Evolutionary conservation across 768 basidiomycete genomes (phyloP), one percentile per base, ranked within the genome.

Genomic region (Amanita pseudoporphyria): DNA sequence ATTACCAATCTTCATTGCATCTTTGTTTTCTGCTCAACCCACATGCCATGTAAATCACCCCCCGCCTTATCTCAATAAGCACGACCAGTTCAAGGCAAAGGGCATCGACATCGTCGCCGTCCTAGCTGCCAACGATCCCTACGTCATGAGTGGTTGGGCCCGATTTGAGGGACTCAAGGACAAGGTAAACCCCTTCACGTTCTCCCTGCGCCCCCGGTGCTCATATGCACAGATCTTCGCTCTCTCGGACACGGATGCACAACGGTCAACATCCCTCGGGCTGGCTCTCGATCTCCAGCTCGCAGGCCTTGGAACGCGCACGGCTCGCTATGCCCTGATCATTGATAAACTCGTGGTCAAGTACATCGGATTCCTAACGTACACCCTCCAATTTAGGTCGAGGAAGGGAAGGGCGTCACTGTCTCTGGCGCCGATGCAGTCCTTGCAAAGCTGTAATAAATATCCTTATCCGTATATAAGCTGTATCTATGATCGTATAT

Each of bases 61-160:
- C 13, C 80, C 79, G 1, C 65, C 75, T 35, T 92, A 81, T 70
- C 70, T 91, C 56, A 60, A 75, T 56, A 78, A 81, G 52, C 83
- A 79, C 64, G 78, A 81, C 36, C 72, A 83, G 58, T 82, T 87
- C 77, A 82, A 80, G 67, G 74, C 74, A 26, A 90, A 87, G 63
- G 90, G 87, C 19, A 72, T 89, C 55, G 78, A 82, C 55, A 70
- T 81, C 42, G 71, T 89, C 54, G 83, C 81, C 51, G 80, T 93
- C 52, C 61, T 84, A 57, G 75, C 82, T 21, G 82, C 86, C 52
- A 93, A 93, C 62, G 91, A 93, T 61, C 71, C 77, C 7, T 91
- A 84, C 63, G 84, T 87, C 51, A 77, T 78, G 67, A 78, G 76
- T 57, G 84, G 74, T 48, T 83, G 77, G 82, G 75, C 66, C 33